phyloP scores from a whole-genome alignment of 352 stramenopile species.

The Saprolegnia diclina region DNA sequence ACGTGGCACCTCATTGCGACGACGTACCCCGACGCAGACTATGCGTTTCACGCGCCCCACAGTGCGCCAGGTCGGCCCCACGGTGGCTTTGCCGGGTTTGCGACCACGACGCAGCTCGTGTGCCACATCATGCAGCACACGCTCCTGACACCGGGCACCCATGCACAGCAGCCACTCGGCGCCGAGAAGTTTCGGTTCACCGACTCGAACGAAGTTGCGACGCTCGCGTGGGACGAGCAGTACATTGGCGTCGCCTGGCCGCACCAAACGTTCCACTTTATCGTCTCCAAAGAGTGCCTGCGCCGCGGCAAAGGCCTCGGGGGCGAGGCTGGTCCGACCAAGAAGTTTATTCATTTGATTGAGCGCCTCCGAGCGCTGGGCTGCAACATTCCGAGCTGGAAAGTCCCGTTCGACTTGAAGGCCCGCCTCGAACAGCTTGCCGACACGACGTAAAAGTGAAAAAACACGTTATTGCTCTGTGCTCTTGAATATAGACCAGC shows the following conservation, averaged over 20 bases:
- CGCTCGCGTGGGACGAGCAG: neutral
- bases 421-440: neutral
- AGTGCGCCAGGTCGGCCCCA: neutral
- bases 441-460: neutral
- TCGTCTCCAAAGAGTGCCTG: conserved; percentile 1
- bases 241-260: conserved; percentile 6
- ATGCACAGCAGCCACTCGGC: neutral
- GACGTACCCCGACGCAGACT: conserved; percentile 5
- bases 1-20: conserved; percentile 6
- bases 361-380: neutral
- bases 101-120: neutral
- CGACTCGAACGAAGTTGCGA: no score
- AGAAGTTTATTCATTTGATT: conserved; percentile 1
- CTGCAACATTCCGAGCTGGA: neutral
- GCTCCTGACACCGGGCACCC: neutral
- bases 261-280: conserved; percentile 10
- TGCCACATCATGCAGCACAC: conserved; percentile 8
- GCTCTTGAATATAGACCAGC: no score
- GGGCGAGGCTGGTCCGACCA: neutral
- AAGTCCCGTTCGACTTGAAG: neutral
- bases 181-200: neutral
- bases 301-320: neutral
- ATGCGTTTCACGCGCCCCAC: conserved; percentile 2
- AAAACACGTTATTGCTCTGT: no score
- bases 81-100: neutral